Evolutionary conservation across 805 yeast species (phyloP).

Genomic region (Saccharomycopsis sp.): DNA sequence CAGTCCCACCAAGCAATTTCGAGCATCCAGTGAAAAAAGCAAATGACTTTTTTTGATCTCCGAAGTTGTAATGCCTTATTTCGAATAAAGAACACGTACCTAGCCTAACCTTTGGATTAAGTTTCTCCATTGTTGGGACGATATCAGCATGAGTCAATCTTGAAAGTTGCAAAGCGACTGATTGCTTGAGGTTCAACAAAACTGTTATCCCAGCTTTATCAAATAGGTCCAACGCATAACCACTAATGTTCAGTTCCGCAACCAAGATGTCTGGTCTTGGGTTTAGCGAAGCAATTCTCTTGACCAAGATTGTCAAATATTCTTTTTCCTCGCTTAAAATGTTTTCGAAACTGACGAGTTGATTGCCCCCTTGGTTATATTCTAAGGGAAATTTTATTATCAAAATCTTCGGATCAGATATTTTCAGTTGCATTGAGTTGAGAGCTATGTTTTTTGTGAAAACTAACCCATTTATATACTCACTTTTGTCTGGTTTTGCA

Average conservation of each 20-base stretch:
- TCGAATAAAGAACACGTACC: conserved; percentile 72
- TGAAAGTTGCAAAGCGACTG: conserved; percentile 69
- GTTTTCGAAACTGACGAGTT: conserved; percentile 69
- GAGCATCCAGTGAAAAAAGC: conserved; percentile 75
- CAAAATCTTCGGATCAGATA: conserved; percentile 66
- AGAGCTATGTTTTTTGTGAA: conserved; percentile 79
- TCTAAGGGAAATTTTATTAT: conserved; percentile 85
- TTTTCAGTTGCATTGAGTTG: conserved; percentile 59
- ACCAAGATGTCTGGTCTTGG: conserved; percentile 66
- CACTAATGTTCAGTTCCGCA: conserved; percentile 73
- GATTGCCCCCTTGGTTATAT: conserved; percentile 63
- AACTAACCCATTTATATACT: conserved; percentile 65
- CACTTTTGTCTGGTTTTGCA: conserved; percentile 51
- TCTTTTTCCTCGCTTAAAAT: conserved; percentile 83
- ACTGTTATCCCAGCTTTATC: conserved; percentile 75
- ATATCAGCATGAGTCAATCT: conserved; percentile 77
- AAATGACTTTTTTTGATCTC: conserved; percentile 54
- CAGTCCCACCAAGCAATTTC: conserved; percentile 69
- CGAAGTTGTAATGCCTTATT: conserved; percentile 53
- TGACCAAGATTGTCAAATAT: conserved; percentile 71
- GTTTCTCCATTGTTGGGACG: conserved; percentile 74
- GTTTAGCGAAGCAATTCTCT: conserved; percentile 56
- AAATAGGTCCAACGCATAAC: conserved; percentile 64
- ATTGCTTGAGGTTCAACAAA: conserved; percentile 70
- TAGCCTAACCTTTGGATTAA: conserved; percentile 60